Conservation (phyloP, 1,139 yeast species). For the Kluyveromyces marxianus region DNA sequence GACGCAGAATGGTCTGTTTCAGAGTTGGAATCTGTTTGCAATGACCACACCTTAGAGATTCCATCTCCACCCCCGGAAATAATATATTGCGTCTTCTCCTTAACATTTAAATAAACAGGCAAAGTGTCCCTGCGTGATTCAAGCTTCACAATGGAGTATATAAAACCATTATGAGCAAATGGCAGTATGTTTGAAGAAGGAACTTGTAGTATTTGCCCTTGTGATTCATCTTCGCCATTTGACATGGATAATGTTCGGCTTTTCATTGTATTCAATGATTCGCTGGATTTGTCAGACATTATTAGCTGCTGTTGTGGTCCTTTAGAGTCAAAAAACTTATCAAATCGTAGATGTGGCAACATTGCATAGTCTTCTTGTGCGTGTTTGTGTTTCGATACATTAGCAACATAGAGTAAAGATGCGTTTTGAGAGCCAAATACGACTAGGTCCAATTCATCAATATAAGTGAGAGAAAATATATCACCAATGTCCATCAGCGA, state of each 20-base stretch:
- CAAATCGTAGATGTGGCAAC: conserved; percentile 75
- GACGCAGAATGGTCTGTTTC: conserved; percentile 9
- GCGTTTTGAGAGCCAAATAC: conserved; percentile 93
- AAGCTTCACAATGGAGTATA: conserved; percentile 55
- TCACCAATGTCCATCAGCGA: conserved; percentile 88
- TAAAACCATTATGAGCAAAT: conserved; percentile 89
- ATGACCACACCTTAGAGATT: conserved; percentile 64
- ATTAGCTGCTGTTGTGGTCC: conserved; percentile 48
- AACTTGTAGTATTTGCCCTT: conserved; percentile 45
- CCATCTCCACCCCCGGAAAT: conserved; percentile 92
- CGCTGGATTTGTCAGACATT: neutral
- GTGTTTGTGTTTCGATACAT: conserved; percentile 25
- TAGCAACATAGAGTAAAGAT: conserved; percentile 62
- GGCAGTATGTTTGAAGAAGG: conserved; percentile 56
- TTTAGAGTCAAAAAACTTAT: conserved; percentile 80
- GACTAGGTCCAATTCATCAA: conserved; percentile 49
- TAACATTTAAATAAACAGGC: neutral
- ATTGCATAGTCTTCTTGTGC: conserved; percentile 14
- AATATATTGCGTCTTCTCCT: conserved; percentile 25
- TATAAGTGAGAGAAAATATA: conserved; percentile 76
- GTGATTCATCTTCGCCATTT: neutral
- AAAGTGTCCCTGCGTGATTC: conserved; percentile 4
- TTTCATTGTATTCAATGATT: neutral
- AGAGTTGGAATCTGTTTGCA: conserved; percentile 15
- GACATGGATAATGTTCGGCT: neutral